A percentile compares a stretch with the other conserved stretches of the same genome.
phyloP scores from a whole-genome alignment of 192 early-diverging fungal species.

The Coemansia sp. region DNA sequence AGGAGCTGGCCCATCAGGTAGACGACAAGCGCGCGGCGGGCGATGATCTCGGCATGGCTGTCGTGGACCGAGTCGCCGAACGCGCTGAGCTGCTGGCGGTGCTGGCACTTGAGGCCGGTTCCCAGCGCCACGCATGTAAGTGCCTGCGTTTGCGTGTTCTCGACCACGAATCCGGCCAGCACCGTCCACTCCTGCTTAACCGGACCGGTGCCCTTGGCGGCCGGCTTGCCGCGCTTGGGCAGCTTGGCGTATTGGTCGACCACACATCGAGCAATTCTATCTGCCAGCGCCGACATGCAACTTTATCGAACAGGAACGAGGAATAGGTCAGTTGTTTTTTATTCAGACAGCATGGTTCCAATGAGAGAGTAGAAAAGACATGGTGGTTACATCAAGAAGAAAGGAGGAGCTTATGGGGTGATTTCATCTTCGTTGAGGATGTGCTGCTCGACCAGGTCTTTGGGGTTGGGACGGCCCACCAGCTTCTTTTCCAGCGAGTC shows the following conservation, averaged over 20 bases:
- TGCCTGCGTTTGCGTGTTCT: constrained; percentile 2
- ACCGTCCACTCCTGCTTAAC: constrained; percentile 79
- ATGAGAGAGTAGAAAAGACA: neutral
- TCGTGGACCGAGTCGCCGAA: constrained; percentile 72
- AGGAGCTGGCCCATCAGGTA: constrained; percentile 34
- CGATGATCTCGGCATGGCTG: constrained; percentile 86
- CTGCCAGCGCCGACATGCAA: neutral
- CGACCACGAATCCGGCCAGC: constrained; percentile 68
- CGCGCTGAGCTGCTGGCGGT: constrained; percentile 53
- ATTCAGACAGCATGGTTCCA: neutral
- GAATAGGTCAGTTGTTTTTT: too few relatives aligned
- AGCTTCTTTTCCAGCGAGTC: constrained; percentile 58
- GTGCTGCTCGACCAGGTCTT: constrained; percentile 59
- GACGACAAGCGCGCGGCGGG: constrained; percentile 69
- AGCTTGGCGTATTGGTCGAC: constrained; percentile 56
- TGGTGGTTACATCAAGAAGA: neutral
- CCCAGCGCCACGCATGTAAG: constrained; percentile 47
- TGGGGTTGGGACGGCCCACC: constrained; percentile 51
- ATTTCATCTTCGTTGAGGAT: constrained; percentile 42
- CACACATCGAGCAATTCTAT: constrained; percentile 52
- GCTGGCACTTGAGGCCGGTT: constrained; percentile 83
- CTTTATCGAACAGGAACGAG: neutral
- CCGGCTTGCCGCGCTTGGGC: constrained; percentile 75
- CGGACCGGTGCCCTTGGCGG: constrained; percentile 13
- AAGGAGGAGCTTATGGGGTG: neutral